These are phyloP conservation scores for Sungouiella blattae DNA, from an alignment of 805 yeast species.

Conservation along the genomic window DNA sequence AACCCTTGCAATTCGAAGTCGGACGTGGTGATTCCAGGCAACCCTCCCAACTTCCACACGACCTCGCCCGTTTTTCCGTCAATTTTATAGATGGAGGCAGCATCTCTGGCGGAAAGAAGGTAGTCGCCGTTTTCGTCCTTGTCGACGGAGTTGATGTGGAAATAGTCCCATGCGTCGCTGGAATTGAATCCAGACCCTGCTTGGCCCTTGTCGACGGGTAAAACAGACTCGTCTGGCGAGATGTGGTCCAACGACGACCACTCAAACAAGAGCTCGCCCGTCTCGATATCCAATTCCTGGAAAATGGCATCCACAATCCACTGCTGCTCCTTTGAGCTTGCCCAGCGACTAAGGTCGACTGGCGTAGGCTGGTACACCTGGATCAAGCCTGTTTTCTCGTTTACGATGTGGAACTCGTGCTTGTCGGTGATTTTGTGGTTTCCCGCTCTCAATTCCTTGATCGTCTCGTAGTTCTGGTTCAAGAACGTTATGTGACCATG, in stretches of 20 bases:
- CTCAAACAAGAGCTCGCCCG: slow-evolving; percentile 33
- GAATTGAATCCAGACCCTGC: slow-evolving; percentile 33
- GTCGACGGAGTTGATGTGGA: slow-evolving; percentile 38
- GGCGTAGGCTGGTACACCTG: slow-evolving; percentile 32
- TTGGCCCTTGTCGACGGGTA: slow-evolving; percentile 26
- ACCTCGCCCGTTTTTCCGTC: slow-evolving; percentile 34
- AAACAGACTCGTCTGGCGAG: slow-evolving; percentile 28
- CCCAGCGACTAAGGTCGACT: slow-evolving; percentile 24
- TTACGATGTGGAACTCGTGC: slow-evolving; percentile 34
- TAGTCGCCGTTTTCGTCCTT: slow-evolving; percentile 33
- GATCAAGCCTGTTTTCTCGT: slow-evolving; percentile 27
- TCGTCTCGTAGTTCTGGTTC: slow-evolving; percentile 25
- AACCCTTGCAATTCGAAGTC: slow-evolving; percentile 16
- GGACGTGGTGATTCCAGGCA: slow-evolving; percentile 16
- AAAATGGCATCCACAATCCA: slow-evolving; percentile 34
- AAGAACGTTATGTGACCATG: slow-evolving; percentile 31
- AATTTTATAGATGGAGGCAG: slow-evolving; percentile 31
- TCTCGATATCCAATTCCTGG: slow-evolving; percentile 33
- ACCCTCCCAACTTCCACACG: slow-evolving; percentile 32
- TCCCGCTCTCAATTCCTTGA: slow-evolving; percentile 31
- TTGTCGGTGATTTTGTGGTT: slow-evolving; percentile 30
- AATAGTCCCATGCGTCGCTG: slow-evolving; percentile 37
- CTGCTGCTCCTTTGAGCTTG: slow-evolving; percentile 21
- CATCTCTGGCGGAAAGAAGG: slow-evolving; percentile 32
- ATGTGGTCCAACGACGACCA: slow-evolving; percentile 33